A percentile compares a stretch with the other conserved stretches of the same genome.
Evolutionary conservation across 2,329 filamentous ascomycete species (phyloP).

Genomic region (Arachnomyces sp.): DNA sequence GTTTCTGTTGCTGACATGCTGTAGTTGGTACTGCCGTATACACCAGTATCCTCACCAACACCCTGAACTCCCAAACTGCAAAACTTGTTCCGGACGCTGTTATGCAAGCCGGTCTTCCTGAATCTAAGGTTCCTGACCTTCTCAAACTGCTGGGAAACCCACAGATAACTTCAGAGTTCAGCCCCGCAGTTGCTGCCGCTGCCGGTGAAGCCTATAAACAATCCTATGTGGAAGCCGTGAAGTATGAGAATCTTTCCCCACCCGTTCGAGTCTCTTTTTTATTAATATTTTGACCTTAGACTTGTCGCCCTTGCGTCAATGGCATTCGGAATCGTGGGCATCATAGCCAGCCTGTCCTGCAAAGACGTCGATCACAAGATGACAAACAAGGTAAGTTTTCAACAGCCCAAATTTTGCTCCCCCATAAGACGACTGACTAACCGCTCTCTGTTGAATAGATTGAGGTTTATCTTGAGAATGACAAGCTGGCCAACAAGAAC

Average conservation of each 20-base stretch:
- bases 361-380: slow-evolving; percentile 26
- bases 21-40: slow-evolving; percentile 36
- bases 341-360: slow-evolving; percentile 23
- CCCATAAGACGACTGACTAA: not conserved
- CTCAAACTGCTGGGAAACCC: slow-evolving; percentile 12
- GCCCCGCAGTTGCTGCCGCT: slow-evolving; percentile 15
- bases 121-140: slow-evolving; percentile 23
- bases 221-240: slow-evolving; percentile 19
- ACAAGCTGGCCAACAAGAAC: slow-evolving; percentile 1
- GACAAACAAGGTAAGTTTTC: slow-evolving; percentile 24
- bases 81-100: slow-evolving; percentile 29
- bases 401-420: not conserved
- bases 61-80: slow-evolving; percentile 22
- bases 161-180: no score
- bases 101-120: slow-evolving; percentile 27
- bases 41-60: slow-evolving; percentile 36
- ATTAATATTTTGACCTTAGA: slow-evolving; percentile 7
- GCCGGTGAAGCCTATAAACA: slow-evolving; percentile 13
- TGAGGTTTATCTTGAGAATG: slow-evolving; percentile 4
- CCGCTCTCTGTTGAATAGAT: not conserved
- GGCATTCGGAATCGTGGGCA: slow-evolving; percentile 24
- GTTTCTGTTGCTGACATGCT: not conserved
- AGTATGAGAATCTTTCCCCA: slow-evolving; percentile 14
- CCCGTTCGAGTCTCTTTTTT: not conserved
- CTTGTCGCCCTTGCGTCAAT: slow-evolving; percentile 24